Evolutionary conservation across 129 eudicot genomes (phyloP).

Genomic region (Centaurea solstitialis): DNA sequence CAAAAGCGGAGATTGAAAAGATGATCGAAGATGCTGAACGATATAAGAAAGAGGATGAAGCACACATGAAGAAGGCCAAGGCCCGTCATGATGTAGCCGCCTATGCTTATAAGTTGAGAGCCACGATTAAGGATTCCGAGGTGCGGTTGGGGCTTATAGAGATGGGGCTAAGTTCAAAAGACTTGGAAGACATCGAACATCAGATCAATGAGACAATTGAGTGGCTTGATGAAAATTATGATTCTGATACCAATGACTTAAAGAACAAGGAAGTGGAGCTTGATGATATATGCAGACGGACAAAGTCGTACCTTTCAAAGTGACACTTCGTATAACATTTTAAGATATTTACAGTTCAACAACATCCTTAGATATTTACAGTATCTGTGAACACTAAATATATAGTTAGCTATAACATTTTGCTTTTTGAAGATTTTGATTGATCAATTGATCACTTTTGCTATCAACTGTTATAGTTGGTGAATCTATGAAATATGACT

Average conservation of each 20-base stretch:
- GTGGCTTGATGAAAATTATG: conserved; percentile 30
- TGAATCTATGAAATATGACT: too few relatives aligned
- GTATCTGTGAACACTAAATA: too few relatives aligned
- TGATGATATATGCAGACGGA: conserved; percentile 15
- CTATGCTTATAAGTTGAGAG: conserved; percentile 10
- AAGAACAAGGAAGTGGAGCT: conserved; percentile 14
- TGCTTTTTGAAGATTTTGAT: too few relatives aligned
- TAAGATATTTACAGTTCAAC: too few relatives aligned
- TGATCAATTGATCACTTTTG: too few relatives aligned
- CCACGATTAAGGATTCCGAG: conserved; percentile 9
- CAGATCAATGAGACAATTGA: conserved; percentile 8
- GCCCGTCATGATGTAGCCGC: not conserved
- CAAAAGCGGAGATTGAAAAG: conserved; percentile 18
- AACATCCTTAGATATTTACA: too few relatives aligned
- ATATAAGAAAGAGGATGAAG: conserved; percentile 32
- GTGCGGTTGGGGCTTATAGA: conserved; percentile 3
- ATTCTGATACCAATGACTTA: conserved; percentile 11
- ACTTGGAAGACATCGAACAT: not conserved
- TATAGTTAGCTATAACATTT: too few relatives aligned
- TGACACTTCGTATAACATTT: too few relatives aligned
- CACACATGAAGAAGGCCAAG: conserved; percentile 17
- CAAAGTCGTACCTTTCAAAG: not conserved
- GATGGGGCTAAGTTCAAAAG: conserved; percentile 11
- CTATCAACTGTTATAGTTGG: too few relatives aligned
- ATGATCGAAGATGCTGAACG: conserved; percentile 33